These are phyloP conservation scores for Crepidotus sp. DNA, from an alignment of 1,284 basidiomycete genomes.

Conservation along the genomic window DNA sequence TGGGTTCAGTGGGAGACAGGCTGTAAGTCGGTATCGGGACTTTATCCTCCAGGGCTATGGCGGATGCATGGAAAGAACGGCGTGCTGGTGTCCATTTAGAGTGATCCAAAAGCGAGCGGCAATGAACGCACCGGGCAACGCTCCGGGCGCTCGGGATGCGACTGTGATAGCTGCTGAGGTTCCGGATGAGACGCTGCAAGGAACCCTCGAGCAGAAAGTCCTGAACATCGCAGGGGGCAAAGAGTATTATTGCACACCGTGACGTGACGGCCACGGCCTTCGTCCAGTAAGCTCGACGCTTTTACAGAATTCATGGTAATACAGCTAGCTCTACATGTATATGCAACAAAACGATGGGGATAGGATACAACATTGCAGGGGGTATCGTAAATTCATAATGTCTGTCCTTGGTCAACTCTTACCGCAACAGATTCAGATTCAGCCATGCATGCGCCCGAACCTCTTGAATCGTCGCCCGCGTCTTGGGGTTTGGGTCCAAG, in stretches of 20 bases:
- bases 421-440: constrained; percentile 9
- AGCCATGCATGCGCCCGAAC: constrained; percentile 78
- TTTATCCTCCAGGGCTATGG: constrained; percentile 26
- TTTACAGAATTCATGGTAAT: constrained; percentile 7
- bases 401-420: neutral
- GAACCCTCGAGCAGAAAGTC: constrained; percentile 2
- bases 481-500: constrained; percentile 61
- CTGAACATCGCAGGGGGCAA: too few species aligned
- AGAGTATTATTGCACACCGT: too few species aligned
- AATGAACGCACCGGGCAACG: constrained; percentile 11
- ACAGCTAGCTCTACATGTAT: constrained; percentile 4
- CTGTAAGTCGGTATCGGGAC: constrained; percentile 12
- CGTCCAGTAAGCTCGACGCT: too few species aligned
- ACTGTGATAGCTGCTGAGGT: constrained; percentile 3
- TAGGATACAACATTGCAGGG: constrained; percentile 12
- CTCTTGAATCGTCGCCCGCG: constrained; percentile 61
- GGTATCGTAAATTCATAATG: constrained; percentile 1
- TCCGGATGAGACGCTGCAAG: neutral
- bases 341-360: constrained; percentile 17
- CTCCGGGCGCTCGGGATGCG: constrained; percentile 14
- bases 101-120: neutral
- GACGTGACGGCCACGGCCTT: too few species aligned
- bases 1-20: constrained; percentile 42
- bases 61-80: constrained; percentile 51
- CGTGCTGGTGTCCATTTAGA: constrained; percentile 28